phyloP scores from a whole-genome alignment of 352 stramenopile species.

The Globisporangium nagaii region DNA sequence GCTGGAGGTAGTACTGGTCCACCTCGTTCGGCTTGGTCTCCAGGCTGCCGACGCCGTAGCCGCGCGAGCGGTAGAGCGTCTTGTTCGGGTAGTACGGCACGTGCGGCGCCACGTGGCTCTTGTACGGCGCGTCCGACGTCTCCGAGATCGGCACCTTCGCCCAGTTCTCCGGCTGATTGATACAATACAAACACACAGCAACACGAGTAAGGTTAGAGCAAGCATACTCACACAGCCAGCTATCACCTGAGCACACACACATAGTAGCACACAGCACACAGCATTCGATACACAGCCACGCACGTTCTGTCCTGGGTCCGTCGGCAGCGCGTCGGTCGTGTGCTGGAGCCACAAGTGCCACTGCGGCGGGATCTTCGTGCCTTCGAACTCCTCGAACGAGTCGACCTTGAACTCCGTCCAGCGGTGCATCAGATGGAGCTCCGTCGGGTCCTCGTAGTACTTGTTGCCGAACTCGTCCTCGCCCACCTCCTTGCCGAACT shows the following conservation, averaged over 20 bases:
- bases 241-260: not conserved
- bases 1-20: slow-evolving; percentile 84
- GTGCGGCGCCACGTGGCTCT: slow-evolving; percentile 55
- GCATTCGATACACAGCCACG: slow-evolving; percentile 4
- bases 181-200: not conserved
- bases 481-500: slow-evolving; percentile 80
- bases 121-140: slow-evolving; percentile 62
- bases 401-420: slow-evolving; percentile 84
- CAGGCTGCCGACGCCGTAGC: slow-evolving; percentile 76
- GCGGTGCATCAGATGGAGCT: slow-evolving; percentile 69
- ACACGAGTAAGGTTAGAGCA: not conserved
- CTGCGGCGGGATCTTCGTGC: slow-evolving; percentile 66
- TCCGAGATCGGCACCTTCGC: slow-evolving; percentile 45
- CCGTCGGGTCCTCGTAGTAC: slow-evolving; percentile 84
- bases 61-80: slow-evolving; percentile 69
- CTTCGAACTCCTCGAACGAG: slow-evolving; percentile 75
- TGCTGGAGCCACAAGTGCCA: slow-evolving; percentile 88
- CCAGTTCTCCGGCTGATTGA: slow-evolving; percentile 66
- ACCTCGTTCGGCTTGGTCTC: slow-evolving; percentile 51
- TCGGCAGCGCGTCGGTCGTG: slow-evolving; percentile 63
- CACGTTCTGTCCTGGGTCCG: slow-evolving; percentile 56
- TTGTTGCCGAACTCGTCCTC: slow-evolving; percentile 82
- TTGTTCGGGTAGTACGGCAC: slow-evolving; percentile 75
- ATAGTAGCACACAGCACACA: too few relatives aligned
- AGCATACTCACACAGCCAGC: not conserved